These are phyloP conservation scores for Didymella sp. DNA, from an alignment of 2,329 filamentous ascomycete species.

Conservation along the genomic window DNA sequence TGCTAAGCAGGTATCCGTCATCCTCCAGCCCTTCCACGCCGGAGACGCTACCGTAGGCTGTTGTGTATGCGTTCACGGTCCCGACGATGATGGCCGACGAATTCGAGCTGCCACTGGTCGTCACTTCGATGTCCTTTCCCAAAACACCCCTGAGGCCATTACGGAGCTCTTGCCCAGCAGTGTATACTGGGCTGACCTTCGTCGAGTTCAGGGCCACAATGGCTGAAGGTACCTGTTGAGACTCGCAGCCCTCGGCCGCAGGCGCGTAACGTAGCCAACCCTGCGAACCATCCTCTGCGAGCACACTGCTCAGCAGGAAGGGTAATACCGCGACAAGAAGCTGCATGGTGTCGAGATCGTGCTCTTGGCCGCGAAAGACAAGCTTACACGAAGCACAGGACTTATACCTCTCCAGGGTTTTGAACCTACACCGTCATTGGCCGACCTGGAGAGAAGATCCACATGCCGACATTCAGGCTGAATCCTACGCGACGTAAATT, in stretches of 20 bases:
- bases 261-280: slow-evolving; percentile 71
- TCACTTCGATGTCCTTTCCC: slow-evolving; percentile 54
- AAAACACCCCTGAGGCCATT: slow-evolving; percentile 66
- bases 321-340: slow-evolving; percentile 9
- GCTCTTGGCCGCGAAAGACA: neutral
- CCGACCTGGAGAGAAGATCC: neutral
- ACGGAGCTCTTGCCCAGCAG: slow-evolving; percentile 65
- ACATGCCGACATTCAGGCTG: slow-evolving; percentile 3
- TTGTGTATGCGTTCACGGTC: slow-evolving; percentile 55
- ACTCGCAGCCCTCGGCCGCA: slow-evolving; percentile 51
- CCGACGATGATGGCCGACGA: slow-evolving; percentile 57
- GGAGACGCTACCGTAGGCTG: slow-evolving; percentile 43
- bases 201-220: slow-evolving; percentile 64
- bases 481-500: neutral
- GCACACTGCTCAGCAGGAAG: neutral
- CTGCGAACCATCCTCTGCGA: slow-evolving; percentile 66
- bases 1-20: slow-evolving; percentile 69
- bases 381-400: neutral
- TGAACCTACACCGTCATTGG: neutral
- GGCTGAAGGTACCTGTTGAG: slow-evolving; percentile 55
- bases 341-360: slow-evolving; percentile 12
- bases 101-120: slow-evolving; percentile 27
- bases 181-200: slow-evolving; percentile 63
- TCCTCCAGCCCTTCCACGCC: slow-evolving; percentile 55
- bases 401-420: neutral